Conservation (phyloP, 1,139 yeast genomes). For the Yamadazyma mexicana region DNA sequence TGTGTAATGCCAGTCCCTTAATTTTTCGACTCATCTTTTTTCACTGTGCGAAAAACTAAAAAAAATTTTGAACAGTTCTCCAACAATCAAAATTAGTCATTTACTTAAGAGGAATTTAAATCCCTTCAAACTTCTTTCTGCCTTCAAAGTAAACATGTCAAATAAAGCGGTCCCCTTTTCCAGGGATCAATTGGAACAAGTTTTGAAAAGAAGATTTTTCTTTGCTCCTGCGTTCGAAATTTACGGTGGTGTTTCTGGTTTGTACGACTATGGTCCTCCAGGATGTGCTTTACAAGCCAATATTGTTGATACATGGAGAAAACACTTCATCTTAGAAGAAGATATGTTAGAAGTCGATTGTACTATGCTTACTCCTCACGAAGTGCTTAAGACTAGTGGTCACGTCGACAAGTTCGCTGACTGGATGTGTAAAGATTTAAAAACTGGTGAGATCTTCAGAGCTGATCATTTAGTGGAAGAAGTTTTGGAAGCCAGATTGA, state of each 20-base stretch:
- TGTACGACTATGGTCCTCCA: conserved; percentile 99
- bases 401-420: conserved; percentile 99
- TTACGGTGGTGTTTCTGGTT: conserved; percentile 97
- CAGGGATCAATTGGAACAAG: conserved; percentile 87
- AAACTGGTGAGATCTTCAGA: conserved; percentile 97
- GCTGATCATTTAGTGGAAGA: conserved; percentile 98
- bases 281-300: conserved; percentile 98
- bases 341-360: conserved; percentile 99
- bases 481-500: conserved; percentile 90
- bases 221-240: conserved; percentile 97
- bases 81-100: conserved; percentile 1
- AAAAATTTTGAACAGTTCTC: not conserved
- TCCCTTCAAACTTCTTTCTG: not conserved
- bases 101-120: not conserved
- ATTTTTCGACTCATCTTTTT: too few relatives aligned
- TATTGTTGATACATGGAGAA: conserved; percentile 93
- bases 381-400: conserved; percentile 96
- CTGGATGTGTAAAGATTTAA: conserved; percentile 97
- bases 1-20: too few relatives aligned
- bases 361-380: conserved; percentile 96
- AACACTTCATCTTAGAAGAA: conserved; percentile 95
- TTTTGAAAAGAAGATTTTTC: conserved; percentile 92
- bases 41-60: too few relatives aligned
- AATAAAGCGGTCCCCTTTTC: conserved; percentile 51
- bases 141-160: conserved; percentile 24